Percentiles rank a stretch among this genome's conserved stretches.
Evolutionary conservation across 192 early-diverging fungal genomes (phyloP).

Genomic region (Radiomyces spectabilis): DNA sequence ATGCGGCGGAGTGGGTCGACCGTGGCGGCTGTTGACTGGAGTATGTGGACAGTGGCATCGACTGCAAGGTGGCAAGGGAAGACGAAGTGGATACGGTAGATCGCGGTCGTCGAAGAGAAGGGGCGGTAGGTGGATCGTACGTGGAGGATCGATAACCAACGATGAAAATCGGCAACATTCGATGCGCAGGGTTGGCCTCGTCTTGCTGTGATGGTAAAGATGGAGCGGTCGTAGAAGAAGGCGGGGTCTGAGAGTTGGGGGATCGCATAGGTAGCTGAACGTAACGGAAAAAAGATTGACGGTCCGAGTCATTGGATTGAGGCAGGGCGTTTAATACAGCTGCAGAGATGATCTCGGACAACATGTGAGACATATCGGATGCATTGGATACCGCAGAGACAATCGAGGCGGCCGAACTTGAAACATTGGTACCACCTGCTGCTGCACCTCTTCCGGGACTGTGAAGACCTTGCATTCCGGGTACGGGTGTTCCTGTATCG

Average conservation of each 20-base stretch:
- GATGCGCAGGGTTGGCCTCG: not conserved
- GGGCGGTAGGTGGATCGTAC: not conserved
- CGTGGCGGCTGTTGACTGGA: not conserved
- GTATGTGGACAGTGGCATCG: slow-evolving; percentile 11
- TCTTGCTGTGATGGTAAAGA: not conserved
- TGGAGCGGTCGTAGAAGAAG: not conserved
- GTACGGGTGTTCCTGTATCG: not conserved
- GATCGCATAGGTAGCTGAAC: not conserved
- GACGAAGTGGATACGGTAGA: slow-evolving; percentile 17
- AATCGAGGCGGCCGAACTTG: slow-evolving; percentile 2
- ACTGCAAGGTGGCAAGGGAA: slow-evolving; percentile 14
- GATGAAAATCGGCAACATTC: slow-evolving; percentile 1
- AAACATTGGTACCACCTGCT: too few species aligned
- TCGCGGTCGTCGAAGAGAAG: slow-evolving; percentile 2
- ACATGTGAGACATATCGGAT: slow-evolving; percentile 1
- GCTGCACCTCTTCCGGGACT: too few species aligned
- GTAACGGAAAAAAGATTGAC: slow-evolving; percentile 1
- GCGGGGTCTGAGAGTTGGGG: not conserved
- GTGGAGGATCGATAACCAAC: slow-evolving; percentile 3
- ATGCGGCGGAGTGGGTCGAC: not conserved
- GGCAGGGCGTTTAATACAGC: not conserved
- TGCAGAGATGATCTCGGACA: not conserved
- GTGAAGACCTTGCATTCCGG: too few species aligned
- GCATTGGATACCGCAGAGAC: not conserved
- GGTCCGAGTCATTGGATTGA: too few species aligned